A percentile compares a stretch with the other conserved stretches of the same genome.
Evolutionary conservation across 2,329 filamentous ascomycete species (phyloP).

Genomic region (Alternaria sp.): DNA sequence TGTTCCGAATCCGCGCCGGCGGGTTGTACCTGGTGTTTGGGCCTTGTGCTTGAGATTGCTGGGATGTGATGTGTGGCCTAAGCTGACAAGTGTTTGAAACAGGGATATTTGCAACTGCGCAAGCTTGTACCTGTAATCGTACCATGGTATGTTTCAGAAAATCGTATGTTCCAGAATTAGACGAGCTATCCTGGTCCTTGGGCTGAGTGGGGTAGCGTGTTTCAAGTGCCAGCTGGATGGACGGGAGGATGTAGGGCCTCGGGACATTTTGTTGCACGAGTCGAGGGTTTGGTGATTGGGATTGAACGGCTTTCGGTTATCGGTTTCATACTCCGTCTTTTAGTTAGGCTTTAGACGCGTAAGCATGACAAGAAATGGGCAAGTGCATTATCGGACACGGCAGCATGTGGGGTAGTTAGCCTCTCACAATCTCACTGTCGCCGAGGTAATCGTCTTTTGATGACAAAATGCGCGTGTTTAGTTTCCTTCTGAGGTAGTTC

Average conservation of each 20-base stretch:
- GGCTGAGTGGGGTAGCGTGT: not conserved
- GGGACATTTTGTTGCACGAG: conserved; percentile 2
- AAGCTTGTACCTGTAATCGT: conserved; percentile 50
- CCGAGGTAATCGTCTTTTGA: not conserved
- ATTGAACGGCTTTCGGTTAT: conserved; percentile 17
- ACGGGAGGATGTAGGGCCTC: conserved; percentile 3
- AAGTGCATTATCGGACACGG: not conserved
- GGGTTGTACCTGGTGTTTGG: not conserved
- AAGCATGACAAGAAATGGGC: not conserved
- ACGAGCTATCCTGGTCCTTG: conserved; percentile 2
- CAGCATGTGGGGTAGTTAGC: not conserved
- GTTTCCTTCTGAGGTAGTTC: too few species aligned
- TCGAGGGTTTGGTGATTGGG: conserved; percentile 6
- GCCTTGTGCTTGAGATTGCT: not conserved
- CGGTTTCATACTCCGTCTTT: conserved; percentile 19
- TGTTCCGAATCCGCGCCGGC: conserved; percentile 8
- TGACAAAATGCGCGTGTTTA: not conserved
- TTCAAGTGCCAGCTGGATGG: not conserved
- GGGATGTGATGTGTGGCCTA: not conserved
- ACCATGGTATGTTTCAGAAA: not conserved
- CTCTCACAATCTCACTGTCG: too few species aligned
- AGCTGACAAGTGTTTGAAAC: conserved; percentile 26
- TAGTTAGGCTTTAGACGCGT: conserved; percentile 4
- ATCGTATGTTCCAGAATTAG: conserved; percentile 3
- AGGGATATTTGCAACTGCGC: conserved; percentile 54